These are phyloP conservation scores for Pichia cabralensis DNA, from an alignment of 805 yeast species.

Conservation along the genomic window DNA sequence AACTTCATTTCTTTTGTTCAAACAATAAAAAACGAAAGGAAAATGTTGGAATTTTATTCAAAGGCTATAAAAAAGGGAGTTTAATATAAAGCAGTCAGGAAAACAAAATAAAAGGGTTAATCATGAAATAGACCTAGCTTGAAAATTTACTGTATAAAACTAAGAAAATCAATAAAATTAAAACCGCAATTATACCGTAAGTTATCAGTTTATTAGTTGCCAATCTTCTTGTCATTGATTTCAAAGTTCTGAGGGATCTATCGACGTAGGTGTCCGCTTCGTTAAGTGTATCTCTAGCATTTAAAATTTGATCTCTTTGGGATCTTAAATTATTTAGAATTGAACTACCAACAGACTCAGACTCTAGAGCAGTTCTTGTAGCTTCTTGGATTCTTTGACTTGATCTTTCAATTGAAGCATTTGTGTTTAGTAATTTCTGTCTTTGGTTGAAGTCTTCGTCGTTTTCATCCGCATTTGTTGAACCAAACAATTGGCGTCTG, in stretches of 20 bases:
- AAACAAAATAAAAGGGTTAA: not conserved
- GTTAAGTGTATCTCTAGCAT: conserved; percentile 74
- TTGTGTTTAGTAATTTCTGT: conserved; percentile 66
- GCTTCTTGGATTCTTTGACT: conserved; percentile 79
- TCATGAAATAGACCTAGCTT: conserved; percentile 29
- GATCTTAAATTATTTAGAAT: conserved; percentile 82
- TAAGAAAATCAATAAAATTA: conserved; percentile 69
- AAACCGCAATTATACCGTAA: conserved; percentile 82
- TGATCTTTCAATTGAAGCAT: conserved; percentile 71
- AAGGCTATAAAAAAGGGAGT: not conserved
- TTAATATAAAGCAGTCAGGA: not conserved
- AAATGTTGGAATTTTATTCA: no score
- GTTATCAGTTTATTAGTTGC: conserved; percentile 87
- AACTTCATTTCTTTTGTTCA: no score
- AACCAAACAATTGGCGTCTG: conserved; percentile 64
- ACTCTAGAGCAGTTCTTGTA: conserved; percentile 83
- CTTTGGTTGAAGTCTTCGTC: conserved; percentile 53
- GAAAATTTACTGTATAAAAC: conserved; percentile 78
- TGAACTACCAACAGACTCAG: conserved; percentile 85
- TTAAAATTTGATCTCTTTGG: conserved; percentile 85
- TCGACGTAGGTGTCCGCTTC: conserved; percentile 94
- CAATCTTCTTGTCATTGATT: conserved; percentile 86
- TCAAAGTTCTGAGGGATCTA: conserved; percentile 73
- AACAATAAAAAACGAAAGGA: no score
- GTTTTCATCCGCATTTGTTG: conserved; percentile 24